Percentiles rank a stretch among this genome's conserved stretches.
Conservation (phyloP, 352 stramenopile genomes). For the Thalassiosira exigua region DNA sequence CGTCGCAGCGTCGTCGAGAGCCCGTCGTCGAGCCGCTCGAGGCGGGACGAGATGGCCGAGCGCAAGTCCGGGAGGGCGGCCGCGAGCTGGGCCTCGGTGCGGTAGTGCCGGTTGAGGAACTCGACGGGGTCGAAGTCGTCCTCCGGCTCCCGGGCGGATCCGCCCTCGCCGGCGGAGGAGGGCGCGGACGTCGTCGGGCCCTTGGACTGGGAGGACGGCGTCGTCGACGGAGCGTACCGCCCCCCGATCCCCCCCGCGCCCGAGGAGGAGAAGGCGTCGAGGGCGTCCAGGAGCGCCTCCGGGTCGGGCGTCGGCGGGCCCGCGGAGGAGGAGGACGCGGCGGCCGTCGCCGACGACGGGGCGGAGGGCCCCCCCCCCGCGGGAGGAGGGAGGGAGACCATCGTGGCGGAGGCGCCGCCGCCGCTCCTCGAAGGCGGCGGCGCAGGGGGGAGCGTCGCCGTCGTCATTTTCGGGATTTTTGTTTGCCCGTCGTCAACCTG, state of each 20-base stretch:
- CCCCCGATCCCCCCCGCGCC: not conserved
- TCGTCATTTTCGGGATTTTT: not conserved
- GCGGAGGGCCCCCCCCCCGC: too few species aligned
- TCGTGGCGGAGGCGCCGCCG: not conserved
- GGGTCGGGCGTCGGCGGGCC: not conserved
- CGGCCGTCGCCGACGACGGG: not conserved
- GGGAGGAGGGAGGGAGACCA: not conserved
- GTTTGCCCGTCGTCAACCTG: not conserved
- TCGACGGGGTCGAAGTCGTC: constrained; percentile 72
- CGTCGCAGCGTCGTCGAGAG: constrained; percentile 74
- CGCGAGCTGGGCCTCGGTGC: constrained; percentile 70
- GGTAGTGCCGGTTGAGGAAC: constrained; percentile 82
- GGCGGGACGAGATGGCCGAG: constrained; percentile 65
- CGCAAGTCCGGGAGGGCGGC: constrained; percentile 69
- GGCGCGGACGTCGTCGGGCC: not conserved
- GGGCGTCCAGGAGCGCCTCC: constrained; percentile 7
- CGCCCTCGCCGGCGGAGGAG: not conserved
- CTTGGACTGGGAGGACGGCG: too few species aligned
- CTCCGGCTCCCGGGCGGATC: not conserved
- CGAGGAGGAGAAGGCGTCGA: not conserved
- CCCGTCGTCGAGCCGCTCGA: constrained; percentile 70
- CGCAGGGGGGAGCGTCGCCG: not conserved
- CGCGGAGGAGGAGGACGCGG: not conserved
- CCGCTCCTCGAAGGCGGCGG: not conserved
- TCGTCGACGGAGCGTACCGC: not conserved